Percentiles rank a stretch among this genome's conserved stretches.
These are phyloP conservation scores for Ogataea paraovalis DNA, from an alignment of 805 yeast genomes.

Conservation along the genomic window DNA sequence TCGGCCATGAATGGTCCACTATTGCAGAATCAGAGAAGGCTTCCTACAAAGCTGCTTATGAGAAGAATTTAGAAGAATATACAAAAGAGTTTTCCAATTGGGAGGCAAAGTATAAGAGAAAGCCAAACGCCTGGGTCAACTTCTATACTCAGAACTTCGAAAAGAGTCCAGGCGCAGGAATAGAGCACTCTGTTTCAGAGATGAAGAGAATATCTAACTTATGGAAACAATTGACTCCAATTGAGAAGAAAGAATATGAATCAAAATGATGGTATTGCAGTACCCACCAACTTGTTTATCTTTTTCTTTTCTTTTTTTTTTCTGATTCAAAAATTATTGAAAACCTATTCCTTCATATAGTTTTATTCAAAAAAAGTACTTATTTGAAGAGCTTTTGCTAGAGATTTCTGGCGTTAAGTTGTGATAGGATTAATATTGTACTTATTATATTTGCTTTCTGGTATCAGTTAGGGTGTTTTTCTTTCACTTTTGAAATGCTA, in stretches of 20 bases:
- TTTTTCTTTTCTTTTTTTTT: neutral
- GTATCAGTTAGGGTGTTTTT: no score
- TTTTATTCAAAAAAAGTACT: no score
- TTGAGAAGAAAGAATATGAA: slow-evolving; percentile 22
- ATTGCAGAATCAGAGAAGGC: slow-evolving; percentile 17
- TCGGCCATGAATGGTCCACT: slow-evolving; percentile 20
- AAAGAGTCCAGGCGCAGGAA: slow-evolving; percentile 10
- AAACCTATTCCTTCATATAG: no score
- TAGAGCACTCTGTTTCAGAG: slow-evolving; percentile 10
- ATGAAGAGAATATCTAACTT: slow-evolving; percentile 18
- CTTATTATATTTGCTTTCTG: no score
- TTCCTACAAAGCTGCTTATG: slow-evolving; percentile 6
- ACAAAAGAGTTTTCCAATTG: slow-evolving; percentile 18
- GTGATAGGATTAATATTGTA: no score
- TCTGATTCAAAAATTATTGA: neutral
- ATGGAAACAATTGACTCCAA: slow-evolving; percentile 21
- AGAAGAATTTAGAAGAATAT: slow-evolving; percentile 10
- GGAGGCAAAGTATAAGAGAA: slow-evolving; percentile 21
- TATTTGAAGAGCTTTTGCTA: no score
- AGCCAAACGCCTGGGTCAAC: slow-evolving; percentile 20
- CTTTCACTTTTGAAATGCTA: no score
- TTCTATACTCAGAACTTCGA: slow-evolving; percentile 17
- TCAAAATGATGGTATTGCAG: slow-evolving; percentile 3
- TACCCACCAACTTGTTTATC: neutral
- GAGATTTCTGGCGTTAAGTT: no score